Base-by-base conservation (phyloP, 129 eudicot species). In the Mikania micrantha region DNA sequence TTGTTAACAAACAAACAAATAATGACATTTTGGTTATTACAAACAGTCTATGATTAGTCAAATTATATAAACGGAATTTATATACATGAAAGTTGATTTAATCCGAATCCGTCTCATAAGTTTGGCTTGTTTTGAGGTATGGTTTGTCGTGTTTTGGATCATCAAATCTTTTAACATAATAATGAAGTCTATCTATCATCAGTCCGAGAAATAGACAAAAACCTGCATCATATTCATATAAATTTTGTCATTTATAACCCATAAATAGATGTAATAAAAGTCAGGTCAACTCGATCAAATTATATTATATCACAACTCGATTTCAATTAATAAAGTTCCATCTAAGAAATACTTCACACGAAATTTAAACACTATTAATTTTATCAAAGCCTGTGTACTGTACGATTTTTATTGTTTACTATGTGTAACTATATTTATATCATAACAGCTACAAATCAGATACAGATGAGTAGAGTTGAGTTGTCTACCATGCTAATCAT, bases 151-250 rank as follows among this genome's bases (percentile, higher is more conserved):
- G 11, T 60, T 75, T 75, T 4, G 70, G 38, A 45, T 36, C 53
- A 36, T 75, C 75, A 5, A 76, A 60, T 69, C 70, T 68, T 67
- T 76, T 85, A 31, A 91, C 70, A 72, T 91, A 91, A 60, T 88
- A 86, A 74, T 91, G 98, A 61, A 88, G 85, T 72, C 98, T 77
- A 64, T 91, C 95, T 32, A 85, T 83, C 84, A 91, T 78, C 78
- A 91, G 68, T 6, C 81, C 87, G 32, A 91, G 85, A 44, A 91
- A 91, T 6, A 91, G 61, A 20, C 83, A 67, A 45, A 78, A 85
- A 32, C 98, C 98, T 91, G 83, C 80, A 68, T 35, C 35, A 32
- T 32, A 32, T 32, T n/a, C n/a, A 58, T 16, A 57, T 24, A 0
- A 15, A 44, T 32, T 15, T 47, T n/a, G 48, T 61, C 19, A 72